Conservation (phyloP, 2,329 filamentous ascomycete genomes). For the Cladosporium velox region DNA sequence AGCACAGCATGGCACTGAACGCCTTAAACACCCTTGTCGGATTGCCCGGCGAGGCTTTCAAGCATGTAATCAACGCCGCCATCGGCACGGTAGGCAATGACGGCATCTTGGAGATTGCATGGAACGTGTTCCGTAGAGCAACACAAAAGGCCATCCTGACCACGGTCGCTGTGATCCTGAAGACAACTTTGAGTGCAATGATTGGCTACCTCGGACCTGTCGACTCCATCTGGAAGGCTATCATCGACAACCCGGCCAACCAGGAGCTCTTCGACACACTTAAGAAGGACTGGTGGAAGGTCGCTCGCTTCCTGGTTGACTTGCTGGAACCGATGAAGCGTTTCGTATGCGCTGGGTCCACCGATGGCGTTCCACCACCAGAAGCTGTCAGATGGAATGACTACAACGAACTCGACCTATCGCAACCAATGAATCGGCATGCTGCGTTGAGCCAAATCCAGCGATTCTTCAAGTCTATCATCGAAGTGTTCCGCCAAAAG, state of each 20-base stretch:
- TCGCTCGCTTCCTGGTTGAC: conserved; percentile 10
- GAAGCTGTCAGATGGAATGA: conserved; percentile 11
- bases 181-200: conserved; percentile 11
- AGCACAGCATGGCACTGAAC: neutral
- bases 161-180: neutral
- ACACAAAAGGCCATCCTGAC: conserved; percentile 15
- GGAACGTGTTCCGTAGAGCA: conserved; percentile 8
- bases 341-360: conserved; percentile 11
- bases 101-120: conserved; percentile 10
- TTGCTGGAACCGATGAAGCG: conserved; percentile 18
- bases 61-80: neutral
- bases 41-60: neutral
- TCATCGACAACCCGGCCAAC: conserved; percentile 14
- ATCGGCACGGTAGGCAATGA: conserved; percentile 6
- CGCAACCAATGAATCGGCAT: conserved; percentile 8
- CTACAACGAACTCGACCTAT: conserved; percentile 14
- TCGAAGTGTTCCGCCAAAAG: conserved; percentile 11
- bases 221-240: conserved; percentile 13
- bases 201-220: conserved; percentile 14
- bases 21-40: neutral
- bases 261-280: conserved; percentile 9
- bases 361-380: conserved; percentile 6
- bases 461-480: conserved; percentile 17
- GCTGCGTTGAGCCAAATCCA: conserved; percentile 14
- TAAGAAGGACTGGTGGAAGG: conserved; percentile 11